A percentile compares a stretch with the other conserved stretches of the same genome.
These are phyloP conservation scores for Pholiota adiposa DNA, from an alignment of 1,284 basidiomycete species.

Conservation along the genomic window DNA sequence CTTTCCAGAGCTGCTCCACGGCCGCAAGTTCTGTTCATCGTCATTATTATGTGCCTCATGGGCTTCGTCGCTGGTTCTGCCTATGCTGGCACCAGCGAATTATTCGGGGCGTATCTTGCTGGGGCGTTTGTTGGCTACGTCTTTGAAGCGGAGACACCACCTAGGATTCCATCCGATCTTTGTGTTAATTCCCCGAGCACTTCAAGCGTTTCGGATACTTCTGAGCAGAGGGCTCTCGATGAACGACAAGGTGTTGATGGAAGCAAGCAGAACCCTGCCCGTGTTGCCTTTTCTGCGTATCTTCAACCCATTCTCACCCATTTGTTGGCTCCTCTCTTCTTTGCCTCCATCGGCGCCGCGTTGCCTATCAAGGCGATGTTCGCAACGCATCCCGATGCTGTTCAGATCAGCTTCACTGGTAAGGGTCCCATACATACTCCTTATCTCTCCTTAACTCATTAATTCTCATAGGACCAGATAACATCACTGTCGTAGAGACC, in stretches of 20 bases:
- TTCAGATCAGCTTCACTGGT: background rate
- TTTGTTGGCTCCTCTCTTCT: conserved; percentile 41
- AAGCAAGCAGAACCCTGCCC: conserved; percentile 16
- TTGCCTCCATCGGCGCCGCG: conserved; percentile 40
- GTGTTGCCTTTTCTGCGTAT: conserved; percentile 28
- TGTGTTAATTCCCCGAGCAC: background rate
- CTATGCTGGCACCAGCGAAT: conserved; percentile 43
- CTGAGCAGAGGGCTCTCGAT: background rate
- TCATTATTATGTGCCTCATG: conserved; percentile 29
- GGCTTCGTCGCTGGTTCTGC: conserved; percentile 38
- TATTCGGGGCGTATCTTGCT: conserved; percentile 44
- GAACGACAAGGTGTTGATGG: background rate
- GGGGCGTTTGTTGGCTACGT: conserved; percentile 35
- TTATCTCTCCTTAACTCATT: background rate
- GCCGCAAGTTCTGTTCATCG: conserved; percentile 28
- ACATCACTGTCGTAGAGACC: background rate
- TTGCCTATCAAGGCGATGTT: conserved; percentile 40
- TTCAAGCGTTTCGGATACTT: background rate
- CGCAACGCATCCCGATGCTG: conserved; percentile 26
- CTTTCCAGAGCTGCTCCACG: background rate
- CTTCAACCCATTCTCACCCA: conserved; percentile 32
- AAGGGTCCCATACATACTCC: background rate
- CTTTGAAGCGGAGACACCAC: conserved; percentile 18
- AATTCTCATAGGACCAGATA: background rate
- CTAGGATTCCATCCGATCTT: background rate